Percentiles rank a stretch among this genome's conserved stretches.
Evolutionary conservation across 306 rosid genomes (phyloP).

Genomic region (Castanopsis chinensis): DNA sequence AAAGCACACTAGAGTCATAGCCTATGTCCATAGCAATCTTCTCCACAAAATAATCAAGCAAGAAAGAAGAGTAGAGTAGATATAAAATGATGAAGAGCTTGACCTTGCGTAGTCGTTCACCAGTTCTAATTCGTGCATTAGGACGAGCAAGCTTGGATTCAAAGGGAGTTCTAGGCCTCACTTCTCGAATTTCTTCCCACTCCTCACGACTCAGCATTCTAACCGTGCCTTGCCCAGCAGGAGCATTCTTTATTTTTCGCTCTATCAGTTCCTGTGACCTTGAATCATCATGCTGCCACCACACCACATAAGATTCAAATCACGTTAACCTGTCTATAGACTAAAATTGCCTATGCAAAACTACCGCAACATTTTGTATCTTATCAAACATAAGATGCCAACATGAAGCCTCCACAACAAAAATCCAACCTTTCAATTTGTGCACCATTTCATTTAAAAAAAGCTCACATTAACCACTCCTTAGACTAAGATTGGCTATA

Average conservation of each 20-base stretch:
- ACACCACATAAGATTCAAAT: not conserved
- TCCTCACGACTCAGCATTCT: slow-evolving; percentile 58
- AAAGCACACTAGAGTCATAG: not conserved
- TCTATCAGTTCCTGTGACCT: slow-evolving; percentile 57
- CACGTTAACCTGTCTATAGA: not conserved
- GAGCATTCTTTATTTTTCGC: slow-evolving; percentile 50
- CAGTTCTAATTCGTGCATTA: slow-evolving; percentile 56
- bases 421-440: no score
- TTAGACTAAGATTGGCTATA: no score
- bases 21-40: not conserved
- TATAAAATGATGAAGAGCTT: not conserved
- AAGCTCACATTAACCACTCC: no score
- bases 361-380: not conserved
- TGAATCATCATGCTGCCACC: slow-evolving; percentile 67
- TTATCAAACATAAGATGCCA: not conserved
- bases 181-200: slow-evolving; percentile 54
- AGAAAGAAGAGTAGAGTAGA: not conserved
- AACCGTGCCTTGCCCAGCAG: slow-evolving; percentile 51
- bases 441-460: no score
- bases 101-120: slow-evolving; percentile 50
- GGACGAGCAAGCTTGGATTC: slow-evolving; percentile 68
- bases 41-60: not conserved
- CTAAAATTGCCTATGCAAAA: not conserved
- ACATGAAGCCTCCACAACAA: not conserved
- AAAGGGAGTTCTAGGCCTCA: slow-evolving; percentile 57